Conservation (phyloP, 306 rosid genomes). For the Prinsepia uniflora region DNA sequence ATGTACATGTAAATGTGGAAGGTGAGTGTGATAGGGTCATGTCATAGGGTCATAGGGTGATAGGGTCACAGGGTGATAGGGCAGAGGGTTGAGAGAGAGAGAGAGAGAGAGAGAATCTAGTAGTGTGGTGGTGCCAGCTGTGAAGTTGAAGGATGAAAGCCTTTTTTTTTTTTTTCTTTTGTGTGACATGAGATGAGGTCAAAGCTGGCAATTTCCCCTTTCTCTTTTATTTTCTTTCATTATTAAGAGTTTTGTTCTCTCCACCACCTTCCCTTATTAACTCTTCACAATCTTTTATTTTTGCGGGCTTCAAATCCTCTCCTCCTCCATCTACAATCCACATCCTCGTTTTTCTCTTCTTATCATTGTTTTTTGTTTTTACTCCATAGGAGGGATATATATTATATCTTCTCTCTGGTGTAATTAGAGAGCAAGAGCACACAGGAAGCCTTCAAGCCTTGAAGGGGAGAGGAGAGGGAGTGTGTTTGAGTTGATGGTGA, state of each 20-base stretch:
- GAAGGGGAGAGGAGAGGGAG: slow-evolving; percentile 1
- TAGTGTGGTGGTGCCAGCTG: slow-evolving; percentile 70
- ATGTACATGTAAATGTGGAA: no score
- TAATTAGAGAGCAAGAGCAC: slow-evolving; percentile 1
- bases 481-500: slow-evolving; percentile 3
- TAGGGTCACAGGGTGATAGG: not conserved
- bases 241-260: slow-evolving; percentile 12
- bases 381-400: not conserved
- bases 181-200: not conserved
- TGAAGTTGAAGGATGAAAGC: slow-evolving; percentile 72
- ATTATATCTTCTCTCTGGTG: not conserved
- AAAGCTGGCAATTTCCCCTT: slow-evolving; percentile 9
- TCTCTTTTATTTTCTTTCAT: not conserved
- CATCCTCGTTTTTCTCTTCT: not conserved
- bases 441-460: no score
- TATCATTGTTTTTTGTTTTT: not conserved
- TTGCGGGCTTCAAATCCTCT: slow-evolving; percentile 31
- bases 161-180: slow-evolving; percentile 20
- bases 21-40: not conserved
- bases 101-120: slow-evolving; percentile 39
- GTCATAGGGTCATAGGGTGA: not conserved
- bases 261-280: slow-evolving; percentile 19
- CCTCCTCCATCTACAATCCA: not conserved
- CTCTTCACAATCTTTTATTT: slow-evolving; percentile 15
- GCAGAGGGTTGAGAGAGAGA: slow-evolving; percentile 20